These are phyloP conservation scores for Verticillium isaacii DNA, from an alignment of 2,329 filamentous ascomycete species.

Conservation along the genomic window DNA sequence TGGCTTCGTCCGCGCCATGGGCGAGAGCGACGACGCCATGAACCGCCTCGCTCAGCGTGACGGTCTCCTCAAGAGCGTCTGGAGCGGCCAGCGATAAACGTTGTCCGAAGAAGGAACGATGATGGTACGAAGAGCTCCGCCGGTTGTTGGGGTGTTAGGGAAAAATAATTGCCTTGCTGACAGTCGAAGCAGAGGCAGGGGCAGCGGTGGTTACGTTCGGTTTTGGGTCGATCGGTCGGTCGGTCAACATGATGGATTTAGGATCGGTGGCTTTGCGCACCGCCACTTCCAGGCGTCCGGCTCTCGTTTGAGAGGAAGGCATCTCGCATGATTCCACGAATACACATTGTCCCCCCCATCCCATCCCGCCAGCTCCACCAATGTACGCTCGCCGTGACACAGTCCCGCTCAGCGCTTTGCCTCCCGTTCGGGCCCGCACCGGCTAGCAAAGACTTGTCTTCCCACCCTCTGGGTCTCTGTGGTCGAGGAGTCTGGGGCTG, in stretches of 20 bases:
- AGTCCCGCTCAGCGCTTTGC: not conserved
- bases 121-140: not conserved
- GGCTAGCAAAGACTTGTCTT: conserved; percentile 55
- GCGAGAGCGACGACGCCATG: conserved; percentile 93
- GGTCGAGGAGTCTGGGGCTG: conserved; percentile 52
- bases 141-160: not conserved
- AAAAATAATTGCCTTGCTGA: not conserved
- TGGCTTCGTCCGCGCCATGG: conserved; percentile 96
- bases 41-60: conserved; percentile 96
- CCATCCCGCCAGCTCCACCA: not conserved
- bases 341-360: conserved; percentile 7
- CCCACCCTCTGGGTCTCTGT: conserved; percentile 26
- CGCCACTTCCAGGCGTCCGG: conserved; percentile 40
- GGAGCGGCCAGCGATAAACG: conserved; percentile 68
- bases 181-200: not conserved
- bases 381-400: not conserved
- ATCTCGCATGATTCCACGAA: conserved; percentile 15
- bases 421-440: conserved; percentile 16
- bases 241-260: conserved; percentile 15
- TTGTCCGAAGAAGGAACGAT: conserved; percentile 6
- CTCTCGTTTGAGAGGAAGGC: conserved; percentile 22
- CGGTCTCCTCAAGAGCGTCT: conserved; percentile 95
- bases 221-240: conserved; percentile 10
- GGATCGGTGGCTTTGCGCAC: conserved; percentile 14
- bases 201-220: conserved; percentile 6